Percentiles rank a stretch among this genome's conserved stretches.
phyloP scores from a whole-genome alignment of 2,329 filamentous ascomycete species.

The Diaporthe batatas region DNA sequence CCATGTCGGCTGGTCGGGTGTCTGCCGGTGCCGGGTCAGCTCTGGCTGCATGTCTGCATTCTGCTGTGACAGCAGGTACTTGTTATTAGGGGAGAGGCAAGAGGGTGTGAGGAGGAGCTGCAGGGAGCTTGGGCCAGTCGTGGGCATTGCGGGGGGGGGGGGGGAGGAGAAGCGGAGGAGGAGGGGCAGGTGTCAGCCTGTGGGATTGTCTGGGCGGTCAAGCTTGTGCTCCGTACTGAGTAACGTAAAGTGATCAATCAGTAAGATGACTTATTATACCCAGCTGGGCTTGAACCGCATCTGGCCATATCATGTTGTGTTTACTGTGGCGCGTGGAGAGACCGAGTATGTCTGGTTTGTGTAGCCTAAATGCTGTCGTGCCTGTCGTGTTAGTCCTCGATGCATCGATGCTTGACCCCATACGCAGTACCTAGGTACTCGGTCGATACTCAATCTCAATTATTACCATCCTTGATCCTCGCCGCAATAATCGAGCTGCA shows the following conservation, averaged over 20 bases:
- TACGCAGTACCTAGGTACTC: neutral
- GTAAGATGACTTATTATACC: neutral
- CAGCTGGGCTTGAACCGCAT: neutral
- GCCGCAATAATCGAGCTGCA: neutral
- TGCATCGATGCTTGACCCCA: neutral
- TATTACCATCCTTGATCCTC: neutral
- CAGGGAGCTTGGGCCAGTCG: slow-evolving; percentile 33
- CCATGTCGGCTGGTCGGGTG: neutral
- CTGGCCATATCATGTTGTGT: neutral
- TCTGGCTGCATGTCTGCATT: neutral
- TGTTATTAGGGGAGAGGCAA: too few species aligned
- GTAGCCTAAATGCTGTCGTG: neutral
- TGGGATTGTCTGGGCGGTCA: neutral
- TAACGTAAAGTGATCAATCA: neutral
- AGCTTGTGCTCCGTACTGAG: too few species aligned
- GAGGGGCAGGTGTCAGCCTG: neutral
- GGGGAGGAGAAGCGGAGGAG: neutral
- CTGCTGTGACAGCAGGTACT: too few species aligned
- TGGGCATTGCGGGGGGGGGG: neutral
- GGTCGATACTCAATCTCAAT: too few species aligned
- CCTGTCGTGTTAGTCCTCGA: too few species aligned
- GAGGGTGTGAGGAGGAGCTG: neutral
- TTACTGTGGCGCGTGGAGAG: too few species aligned
- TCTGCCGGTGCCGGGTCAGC: neutral
- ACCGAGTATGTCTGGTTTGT: neutral